These are phyloP conservation scores for Camellia lanceoleosa DNA, from an alignment of 148 eudicot species.

Conservation along the genomic window DNA sequence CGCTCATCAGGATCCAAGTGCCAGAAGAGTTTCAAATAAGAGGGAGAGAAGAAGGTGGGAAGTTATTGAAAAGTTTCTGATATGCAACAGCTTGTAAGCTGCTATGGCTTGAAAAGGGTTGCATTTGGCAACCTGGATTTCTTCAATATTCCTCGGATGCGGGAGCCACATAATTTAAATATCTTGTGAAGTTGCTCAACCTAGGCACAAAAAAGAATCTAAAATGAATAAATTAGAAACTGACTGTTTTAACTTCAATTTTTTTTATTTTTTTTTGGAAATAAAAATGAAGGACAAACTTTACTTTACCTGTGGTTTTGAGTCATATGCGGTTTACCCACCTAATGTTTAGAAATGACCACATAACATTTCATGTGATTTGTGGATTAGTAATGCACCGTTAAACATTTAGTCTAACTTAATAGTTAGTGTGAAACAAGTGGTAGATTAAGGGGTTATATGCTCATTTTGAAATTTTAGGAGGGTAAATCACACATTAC, in stretches of 20 bases:
- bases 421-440: no score
- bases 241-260: background rate
- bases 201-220: constrained; percentile 10
- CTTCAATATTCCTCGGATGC: constrained; percentile 26
- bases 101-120: constrained; percentile 35
- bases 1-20: constrained; percentile 31
- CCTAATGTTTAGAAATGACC: no score
- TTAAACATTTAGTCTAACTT: no score
- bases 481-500: no score
- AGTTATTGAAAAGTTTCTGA: constrained; percentile 34
- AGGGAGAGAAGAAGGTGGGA: constrained; percentile 31
- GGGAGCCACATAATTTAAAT: constrained; percentile 31
- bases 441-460: no score
- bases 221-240: background rate
- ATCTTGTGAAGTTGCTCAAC: constrained; percentile 25
- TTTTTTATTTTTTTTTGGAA: background rate
- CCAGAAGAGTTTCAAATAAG: constrained; percentile 32
- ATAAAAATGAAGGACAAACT: no score
- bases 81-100: constrained; percentile 30
- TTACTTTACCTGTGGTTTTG: no score
- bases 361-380: no score
- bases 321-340: no score
- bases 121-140: constrained; percentile 32
- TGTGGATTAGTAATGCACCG: no score
- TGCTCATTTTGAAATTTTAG: no score